These are phyloP conservation scores for Raphanus sativus DNA, from an alignment of 345 rosid genomes.

Conservation along the genomic window DNA sequence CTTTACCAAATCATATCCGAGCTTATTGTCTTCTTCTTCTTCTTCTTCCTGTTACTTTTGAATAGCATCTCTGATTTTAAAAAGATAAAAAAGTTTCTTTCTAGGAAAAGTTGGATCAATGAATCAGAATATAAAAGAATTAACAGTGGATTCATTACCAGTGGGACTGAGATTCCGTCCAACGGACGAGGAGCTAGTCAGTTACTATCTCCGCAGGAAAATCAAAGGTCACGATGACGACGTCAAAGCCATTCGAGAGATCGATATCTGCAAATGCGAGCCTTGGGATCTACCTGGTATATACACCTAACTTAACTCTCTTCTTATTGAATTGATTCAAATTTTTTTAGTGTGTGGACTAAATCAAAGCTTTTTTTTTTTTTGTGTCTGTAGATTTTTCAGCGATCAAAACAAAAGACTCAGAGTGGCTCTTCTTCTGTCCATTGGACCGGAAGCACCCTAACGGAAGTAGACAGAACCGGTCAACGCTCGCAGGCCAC, in stretches of 20 bases:
- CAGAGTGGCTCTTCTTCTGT: slow-evolving; percentile 97
- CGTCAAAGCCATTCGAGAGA: slow-evolving; percentile 63
- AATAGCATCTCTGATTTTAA: slow-evolving; percentile 18
- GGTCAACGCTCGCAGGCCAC: slow-evolving; percentile 78
- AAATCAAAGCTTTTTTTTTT: not conserved
- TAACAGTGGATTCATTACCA: slow-evolving; percentile 61
- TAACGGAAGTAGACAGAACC: slow-evolving; percentile 69
- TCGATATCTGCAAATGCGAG: slow-evolving; percentile 90
- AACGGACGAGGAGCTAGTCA: slow-evolving; percentile 74
- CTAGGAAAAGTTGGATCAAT: slow-evolving; percentile 18
- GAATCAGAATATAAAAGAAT: slow-evolving; percentile 48
- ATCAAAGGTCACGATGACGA: slow-evolving; percentile 66
- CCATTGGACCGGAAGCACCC: slow-evolving; percentile 91
- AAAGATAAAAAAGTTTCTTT: not conserved
- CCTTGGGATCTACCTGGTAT: slow-evolving; percentile 99
- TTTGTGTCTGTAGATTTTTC: slow-evolving; percentile 46
- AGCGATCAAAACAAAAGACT: slow-evolving; percentile 53
- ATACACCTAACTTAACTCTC: not conserved
- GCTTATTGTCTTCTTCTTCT: not conserved
- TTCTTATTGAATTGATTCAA: not conserved
- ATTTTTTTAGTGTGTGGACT: not conserved
- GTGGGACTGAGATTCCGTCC: slow-evolving; percentile 89
- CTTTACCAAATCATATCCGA: slow-evolving; percentile 36
- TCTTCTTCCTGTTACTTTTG: slow-evolving; percentile 21
- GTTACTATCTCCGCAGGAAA: slow-evolving; percentile 66